A percentile compares a stretch with the other conserved stretches of the same genome.
Evolutionary conservation across 352 stramenopile species (phyloP).

Genomic region (Globisporangium middletonii): DNA sequence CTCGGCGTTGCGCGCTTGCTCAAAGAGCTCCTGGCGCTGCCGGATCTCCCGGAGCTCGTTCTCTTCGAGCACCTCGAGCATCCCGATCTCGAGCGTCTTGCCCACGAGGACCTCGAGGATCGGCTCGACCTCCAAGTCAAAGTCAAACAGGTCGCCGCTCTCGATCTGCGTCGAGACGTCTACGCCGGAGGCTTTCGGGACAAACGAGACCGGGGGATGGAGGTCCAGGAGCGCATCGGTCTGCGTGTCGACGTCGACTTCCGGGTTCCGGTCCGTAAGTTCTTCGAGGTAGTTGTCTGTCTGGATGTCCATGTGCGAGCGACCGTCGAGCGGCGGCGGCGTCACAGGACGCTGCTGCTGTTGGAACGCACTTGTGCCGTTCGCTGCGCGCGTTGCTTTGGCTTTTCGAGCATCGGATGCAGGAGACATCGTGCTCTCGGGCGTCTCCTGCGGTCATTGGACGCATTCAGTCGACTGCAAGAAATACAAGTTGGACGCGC

Average conservation of each 20-base stretch:
- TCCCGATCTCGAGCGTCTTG: slow-evolving; percentile 92
- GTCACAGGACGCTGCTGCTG: slow-evolving; percentile 49
- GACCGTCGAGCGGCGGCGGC: slow-evolving; percentile 80
- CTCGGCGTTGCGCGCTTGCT: slow-evolving; percentile 89
- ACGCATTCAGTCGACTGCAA: not conserved
- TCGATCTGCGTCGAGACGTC: slow-evolving; percentile 91
- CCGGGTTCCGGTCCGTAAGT: slow-evolving; percentile 86
- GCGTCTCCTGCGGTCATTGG: slow-evolving; percentile 19
- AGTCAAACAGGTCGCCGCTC: slow-evolving; percentile 92
- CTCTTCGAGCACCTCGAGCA: slow-evolving; percentile 94
- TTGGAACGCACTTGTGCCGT: not conserved
- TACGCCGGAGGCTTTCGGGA: slow-evolving; percentile 83
- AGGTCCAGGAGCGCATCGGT: slow-evolving; percentile 90
- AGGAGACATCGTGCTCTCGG: slow-evolving; percentile 10
- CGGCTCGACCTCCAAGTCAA: slow-evolving; percentile 92
- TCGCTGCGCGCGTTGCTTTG: not conserved
- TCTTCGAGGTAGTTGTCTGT: slow-evolving; percentile 95
- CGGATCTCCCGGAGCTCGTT: slow-evolving; percentile 88
- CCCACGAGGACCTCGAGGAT: slow-evolving; percentile 94
- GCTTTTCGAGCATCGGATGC: slow-evolving; percentile 7
- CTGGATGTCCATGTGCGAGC: slow-evolving; percentile 91
- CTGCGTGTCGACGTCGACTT: slow-evolving; percentile 88
- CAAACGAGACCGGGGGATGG: slow-evolving; percentile 76
- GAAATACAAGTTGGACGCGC: too few relatives aligned
- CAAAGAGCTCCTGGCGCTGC: slow-evolving; percentile 89